phyloP scores from a whole-genome alignment of 768 basidiomycete species.

The Dictyophora rubrovolvata region DNA sequence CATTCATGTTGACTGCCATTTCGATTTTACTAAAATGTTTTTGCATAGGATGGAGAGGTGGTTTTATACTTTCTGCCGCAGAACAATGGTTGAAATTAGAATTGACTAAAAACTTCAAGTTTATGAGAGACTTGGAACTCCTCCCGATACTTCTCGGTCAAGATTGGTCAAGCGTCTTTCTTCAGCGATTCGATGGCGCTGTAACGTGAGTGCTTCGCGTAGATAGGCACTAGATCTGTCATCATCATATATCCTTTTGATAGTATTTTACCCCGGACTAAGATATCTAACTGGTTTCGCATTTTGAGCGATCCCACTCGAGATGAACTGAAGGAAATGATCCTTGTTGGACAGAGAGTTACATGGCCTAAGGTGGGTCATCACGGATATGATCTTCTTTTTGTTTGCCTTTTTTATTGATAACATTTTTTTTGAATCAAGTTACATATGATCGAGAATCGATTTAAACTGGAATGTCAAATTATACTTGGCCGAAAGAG shows the following conservation, averaged over 20 bases:
- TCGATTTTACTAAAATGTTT: not conserved
- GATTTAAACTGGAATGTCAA: conserved; percentile 75
- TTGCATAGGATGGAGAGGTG: conserved; percentile 79
- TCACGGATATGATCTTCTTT: not conserved
- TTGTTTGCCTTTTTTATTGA: not conserved
- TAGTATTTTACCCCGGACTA: conserved; percentile 80
- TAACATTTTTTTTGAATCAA: conserved; percentile 25
- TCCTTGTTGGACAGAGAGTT: conserved; percentile 75
- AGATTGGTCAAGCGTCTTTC: conserved; percentile 95
- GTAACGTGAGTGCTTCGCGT: conserved; percentile 59
- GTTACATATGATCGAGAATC: conserved; percentile 92
- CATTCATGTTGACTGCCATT: not conserved
- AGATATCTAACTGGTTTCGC: conserved; percentile 75
- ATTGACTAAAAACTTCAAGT: conserved; percentile 92
- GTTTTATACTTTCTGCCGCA: conserved; percentile 82
- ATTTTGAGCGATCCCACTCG: conserved; percentile 80
- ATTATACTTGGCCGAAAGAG: conserved; percentile 70
- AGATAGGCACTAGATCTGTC: no score
- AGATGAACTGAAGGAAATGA: conserved; percentile 74
- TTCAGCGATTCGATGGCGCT: conserved; percentile 85
- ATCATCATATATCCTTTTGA: conserved; percentile 18
- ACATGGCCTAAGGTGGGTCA: conserved; percentile 89
- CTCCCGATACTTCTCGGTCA: conserved; percentile 87
- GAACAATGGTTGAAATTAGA: conserved; percentile 96
- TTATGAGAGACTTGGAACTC: conserved; percentile 93